Conservation (phyloP, 257 asterid genomes). For the Leonotis leonurus region DNA sequence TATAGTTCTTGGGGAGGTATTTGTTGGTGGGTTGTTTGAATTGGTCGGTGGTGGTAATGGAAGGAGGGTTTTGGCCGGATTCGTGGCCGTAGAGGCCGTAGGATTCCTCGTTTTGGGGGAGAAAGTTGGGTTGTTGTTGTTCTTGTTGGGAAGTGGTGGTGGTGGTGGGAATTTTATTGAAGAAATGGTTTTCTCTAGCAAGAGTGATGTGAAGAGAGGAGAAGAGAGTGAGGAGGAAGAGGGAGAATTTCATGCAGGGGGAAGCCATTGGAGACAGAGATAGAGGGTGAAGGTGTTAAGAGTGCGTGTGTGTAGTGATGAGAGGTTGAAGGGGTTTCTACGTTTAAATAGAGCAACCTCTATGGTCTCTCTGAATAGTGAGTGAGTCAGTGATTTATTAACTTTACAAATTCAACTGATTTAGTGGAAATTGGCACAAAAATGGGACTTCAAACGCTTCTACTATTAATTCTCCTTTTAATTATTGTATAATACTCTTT, state of each 20-base stretch:
- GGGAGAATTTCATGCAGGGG: conserved; percentile 31
- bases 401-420: conserved; percentile 26
- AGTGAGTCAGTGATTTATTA: neutral
- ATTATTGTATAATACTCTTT: neutral
- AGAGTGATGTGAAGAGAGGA: conserved; percentile 33
- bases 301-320: conserved; percentile 11
- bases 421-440: conserved; percentile 39
- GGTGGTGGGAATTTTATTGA: conserved; percentile 56
- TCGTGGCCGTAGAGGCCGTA: conserved; percentile 82
- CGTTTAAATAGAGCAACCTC: conserved; percentile 38
- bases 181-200: conserved; percentile 75
- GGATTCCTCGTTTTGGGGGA: conserved; percentile 48
- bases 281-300: neutral
- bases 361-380: neutral
- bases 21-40: conserved; percentile 23
- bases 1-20: conserved; percentile 81
- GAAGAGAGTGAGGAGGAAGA: conserved; percentile 35
- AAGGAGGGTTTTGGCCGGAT: conserved; percentile 54
- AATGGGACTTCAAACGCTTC: conserved; percentile 4
- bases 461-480: neutral
- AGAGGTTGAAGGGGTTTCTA: conserved; percentile 12
- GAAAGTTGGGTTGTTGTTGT: conserved; percentile 47
- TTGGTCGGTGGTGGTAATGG: conserved; percentile 23
- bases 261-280: conserved; percentile 36
- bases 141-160: conserved; percentile 15